Conservation (phyloP, 208 protist genomes). For the Crithidia bombi region DNA sequence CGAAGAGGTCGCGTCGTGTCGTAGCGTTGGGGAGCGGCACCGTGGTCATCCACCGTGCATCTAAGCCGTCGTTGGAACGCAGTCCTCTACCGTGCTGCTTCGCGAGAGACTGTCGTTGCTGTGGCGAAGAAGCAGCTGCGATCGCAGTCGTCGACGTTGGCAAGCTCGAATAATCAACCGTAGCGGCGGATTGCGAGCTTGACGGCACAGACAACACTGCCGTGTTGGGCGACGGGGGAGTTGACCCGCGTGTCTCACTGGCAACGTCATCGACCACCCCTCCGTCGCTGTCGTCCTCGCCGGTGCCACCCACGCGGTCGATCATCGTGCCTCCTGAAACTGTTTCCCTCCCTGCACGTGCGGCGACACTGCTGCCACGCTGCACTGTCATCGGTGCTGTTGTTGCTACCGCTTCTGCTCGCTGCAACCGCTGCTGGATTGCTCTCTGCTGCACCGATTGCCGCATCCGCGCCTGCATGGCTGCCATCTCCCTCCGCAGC, state of each 20-base stretch:
- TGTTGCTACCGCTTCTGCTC: conserved; percentile 12
- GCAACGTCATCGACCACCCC: not conserved
- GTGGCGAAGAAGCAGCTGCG: not conserved
- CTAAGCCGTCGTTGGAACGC: not conserved
- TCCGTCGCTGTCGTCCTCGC: not conserved
- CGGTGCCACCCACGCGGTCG: not conserved
- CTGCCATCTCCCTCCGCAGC: conserved; percentile 29
- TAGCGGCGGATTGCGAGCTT: not conserved
- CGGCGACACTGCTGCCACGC: too few species aligned
- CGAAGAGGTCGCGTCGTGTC: conserved; percentile 33
- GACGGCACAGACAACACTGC: not conserved
- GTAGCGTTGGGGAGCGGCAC: conserved; percentile 32
- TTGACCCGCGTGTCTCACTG: not conserved
- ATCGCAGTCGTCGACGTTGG: not conserved
- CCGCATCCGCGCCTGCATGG: conserved; percentile 38
- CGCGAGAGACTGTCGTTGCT: not conserved
- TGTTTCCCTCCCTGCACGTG: not conserved
- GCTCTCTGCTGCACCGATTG: conserved; percentile 55
- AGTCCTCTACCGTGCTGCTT: conserved; percentile 2
- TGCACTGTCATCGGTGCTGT: too few species aligned
- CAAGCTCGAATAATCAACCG: not conserved
- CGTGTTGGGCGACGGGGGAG: not conserved
- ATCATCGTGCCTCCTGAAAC: not conserved
- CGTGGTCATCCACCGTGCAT: conserved; percentile 28
- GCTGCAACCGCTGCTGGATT: conserved; percentile 17